Base-by-base conservation (phyloP, 1,139 yeast species). In the Candida mesenterica region DNA sequence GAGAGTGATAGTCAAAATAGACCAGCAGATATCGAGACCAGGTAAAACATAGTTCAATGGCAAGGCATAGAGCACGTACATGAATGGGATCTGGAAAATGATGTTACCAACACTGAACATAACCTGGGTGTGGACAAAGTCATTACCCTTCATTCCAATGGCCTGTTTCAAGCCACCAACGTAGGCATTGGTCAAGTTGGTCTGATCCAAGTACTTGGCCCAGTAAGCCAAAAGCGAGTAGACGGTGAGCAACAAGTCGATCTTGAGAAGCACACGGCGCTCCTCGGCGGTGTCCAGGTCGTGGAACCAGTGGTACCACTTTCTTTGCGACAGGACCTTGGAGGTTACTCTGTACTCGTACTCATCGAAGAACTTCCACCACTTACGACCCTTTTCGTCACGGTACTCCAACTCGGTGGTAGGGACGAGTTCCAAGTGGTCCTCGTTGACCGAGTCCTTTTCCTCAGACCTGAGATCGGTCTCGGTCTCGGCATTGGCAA, bases 231-330 rank as follows among this genome's bases (percentile, higher is more conserved):
- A 60, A 47, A 81, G 65, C 23, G 83, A 71, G 53, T 77, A 82
- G 28, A 77, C 58, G 3, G 83, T 74, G 43, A 83, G 63, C 30
- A 80, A 50, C 9, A 81, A 39, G 50, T 84, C 94, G 34, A 83
- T 57, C 52, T 84, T 84, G 53, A 74, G 56, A 32, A 84, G 63
- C 34, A 83, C 62, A 31, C 46, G 73, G 55, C 62, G 77, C 77
- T 69, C 75, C 10, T 69, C 80, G 2, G 72, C 67, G 2, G 86
- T 66, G 42, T 73, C 79, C 39, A 61, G 66, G 22, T 73, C 76
- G 44, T 77, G 77, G 50, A 76, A 81, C 88, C 88, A 81, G 36
- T 73, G 67, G 51, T 68, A 79, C 82, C 82, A 79, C 48, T 71
- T 73, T 41, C 74, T 73, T 22, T 55, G 54, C 2, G 52, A 41